Conservation (phyloP, 192 early-diverging fungal species). For the Pilobolus umbonatus region DNA sequence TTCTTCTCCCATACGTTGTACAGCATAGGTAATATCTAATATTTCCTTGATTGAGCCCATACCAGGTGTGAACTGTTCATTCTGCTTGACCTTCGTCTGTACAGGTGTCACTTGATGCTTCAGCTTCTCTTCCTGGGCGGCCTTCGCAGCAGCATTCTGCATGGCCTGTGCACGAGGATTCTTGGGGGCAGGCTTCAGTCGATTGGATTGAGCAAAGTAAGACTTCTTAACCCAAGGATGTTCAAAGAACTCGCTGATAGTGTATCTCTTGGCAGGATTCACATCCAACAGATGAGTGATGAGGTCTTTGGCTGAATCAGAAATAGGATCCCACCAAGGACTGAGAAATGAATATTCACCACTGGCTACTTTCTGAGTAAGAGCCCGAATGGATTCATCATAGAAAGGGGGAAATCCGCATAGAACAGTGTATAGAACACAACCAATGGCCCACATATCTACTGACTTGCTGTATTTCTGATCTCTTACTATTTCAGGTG, state of each 20-base stretch:
- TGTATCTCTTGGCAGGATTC: conserved; percentile 65
- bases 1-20: conserved; percentile 72
- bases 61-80: conserved; percentile 52
- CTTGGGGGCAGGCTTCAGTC: not conserved
- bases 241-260: conserved; percentile 75
- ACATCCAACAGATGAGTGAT: conserved; percentile 63
- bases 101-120: not conserved
- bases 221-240: conserved; percentile 64
- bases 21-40: conserved; percentile 71
- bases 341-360: conserved; percentile 82
- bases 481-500: conserved; percentile 86
- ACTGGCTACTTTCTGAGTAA: conserved; percentile 82
- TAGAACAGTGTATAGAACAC: conserved; percentile 78
- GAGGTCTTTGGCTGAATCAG: conserved; percentile 66
- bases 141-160: conserved; percentile 13
- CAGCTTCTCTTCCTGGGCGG: not conserved
- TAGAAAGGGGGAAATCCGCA: conserved; percentile 83
- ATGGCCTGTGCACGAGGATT: conserved; percentile 16
- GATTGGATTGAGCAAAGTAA: not conserved
- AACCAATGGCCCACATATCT: conserved; percentile 86
- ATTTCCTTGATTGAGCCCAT: conserved; percentile 61
- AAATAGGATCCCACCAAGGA: conserved; percentile 91
- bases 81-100: conserved; percentile 25
- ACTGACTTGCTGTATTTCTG: conserved; percentile 76
- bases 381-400: conserved; percentile 69